Conservation (phyloP, 1,284 basidiomycete species). For the Ceratobasidium sp. region DNA sequence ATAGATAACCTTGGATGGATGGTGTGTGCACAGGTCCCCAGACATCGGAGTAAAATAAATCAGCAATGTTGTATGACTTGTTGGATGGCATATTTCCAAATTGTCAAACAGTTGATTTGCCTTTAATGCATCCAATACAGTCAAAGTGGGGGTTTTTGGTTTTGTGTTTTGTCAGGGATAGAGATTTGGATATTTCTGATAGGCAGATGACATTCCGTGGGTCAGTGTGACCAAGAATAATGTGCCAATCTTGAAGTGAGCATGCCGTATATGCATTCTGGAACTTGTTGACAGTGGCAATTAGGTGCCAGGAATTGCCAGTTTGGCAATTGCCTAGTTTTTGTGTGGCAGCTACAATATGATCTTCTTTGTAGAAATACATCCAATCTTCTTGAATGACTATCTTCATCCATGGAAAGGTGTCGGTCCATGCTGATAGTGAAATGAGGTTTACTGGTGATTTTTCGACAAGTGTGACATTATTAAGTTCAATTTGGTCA, state of each 20-base stretch:
- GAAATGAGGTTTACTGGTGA: constrained; percentile 21
- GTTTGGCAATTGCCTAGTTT: neutral
- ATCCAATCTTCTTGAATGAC: too few relatives aligned
- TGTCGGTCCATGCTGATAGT: constrained; percentile 1
- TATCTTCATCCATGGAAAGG: too few relatives aligned
- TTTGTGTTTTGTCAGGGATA: neutral
- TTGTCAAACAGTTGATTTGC: too few relatives aligned
- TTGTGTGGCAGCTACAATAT: too few relatives aligned
- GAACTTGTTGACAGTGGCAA: too few relatives aligned
- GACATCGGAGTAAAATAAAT: too few relatives aligned
- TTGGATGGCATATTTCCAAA: too few relatives aligned
- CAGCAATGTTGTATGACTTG: too few relatives aligned
- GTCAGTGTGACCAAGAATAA: too few relatives aligned
- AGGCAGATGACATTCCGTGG: neutral
- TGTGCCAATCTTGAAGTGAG: too few relatives aligned
- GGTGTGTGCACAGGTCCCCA: constrained; percentile 3
- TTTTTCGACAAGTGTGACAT: neutral
- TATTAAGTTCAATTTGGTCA: neutral
- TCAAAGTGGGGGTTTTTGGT: neutral
- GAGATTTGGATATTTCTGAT: neutral
- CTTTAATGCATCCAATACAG: neutral
- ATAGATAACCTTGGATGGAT: neutral
- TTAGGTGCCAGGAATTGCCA: constrained; percentile 13
- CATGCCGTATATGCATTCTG: too few relatives aligned
- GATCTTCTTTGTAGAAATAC: too few relatives aligned